Conservation (phyloP, 495 filamentous ascomycete species). For the Ramalina intermedia region DNA sequence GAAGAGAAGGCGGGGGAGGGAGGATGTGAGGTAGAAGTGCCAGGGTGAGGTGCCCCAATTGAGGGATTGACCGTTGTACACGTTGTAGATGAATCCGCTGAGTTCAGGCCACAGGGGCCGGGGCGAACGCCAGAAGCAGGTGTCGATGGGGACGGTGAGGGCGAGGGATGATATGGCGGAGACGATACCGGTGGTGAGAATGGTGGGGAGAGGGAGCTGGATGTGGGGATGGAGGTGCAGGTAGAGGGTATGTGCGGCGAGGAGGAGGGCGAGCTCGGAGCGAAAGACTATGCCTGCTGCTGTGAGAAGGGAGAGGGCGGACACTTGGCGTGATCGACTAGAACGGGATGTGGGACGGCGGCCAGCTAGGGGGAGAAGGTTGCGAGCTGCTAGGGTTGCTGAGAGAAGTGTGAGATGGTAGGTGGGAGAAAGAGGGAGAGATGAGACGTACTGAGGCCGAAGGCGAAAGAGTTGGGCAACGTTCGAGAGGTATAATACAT, state of each 20-base stretch:
- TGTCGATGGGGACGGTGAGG: slow-evolving; percentile 62
- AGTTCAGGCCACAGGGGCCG: slow-evolving; percentile 80
- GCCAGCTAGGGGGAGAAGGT: slow-evolving; percentile 45
- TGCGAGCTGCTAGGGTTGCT: slow-evolving; percentile 58
- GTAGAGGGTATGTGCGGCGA: slow-evolving; percentile 40
- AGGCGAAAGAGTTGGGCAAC: slow-evolving; percentile 93
- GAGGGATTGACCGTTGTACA: slow-evolving; percentile 49
- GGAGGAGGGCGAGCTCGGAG: slow-evolving; percentile 74
- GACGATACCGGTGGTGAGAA: slow-evolving; percentile 53
- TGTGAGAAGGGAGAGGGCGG: slow-evolving; percentile 61
- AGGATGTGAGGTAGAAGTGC: slow-evolving; percentile 72
- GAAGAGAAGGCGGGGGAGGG: slow-evolving; percentile 67
- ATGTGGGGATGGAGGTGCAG: slow-evolving; percentile 42
- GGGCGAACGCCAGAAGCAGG: slow-evolving; percentile 70
- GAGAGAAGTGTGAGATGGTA: neutral
- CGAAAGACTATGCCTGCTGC: slow-evolving; percentile 78
- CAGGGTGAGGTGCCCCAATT: slow-evolving; percentile 80
- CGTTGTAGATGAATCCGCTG: slow-evolving; percentile 82
- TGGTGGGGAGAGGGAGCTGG: slow-evolving; percentile 32
- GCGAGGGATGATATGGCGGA: slow-evolving; percentile 48
- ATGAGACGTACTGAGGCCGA: slow-evolving; percentile 52
- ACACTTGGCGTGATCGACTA: slow-evolving; percentile 27
- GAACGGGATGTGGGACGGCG: slow-evolving; percentile 18
- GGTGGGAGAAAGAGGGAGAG: neutral
- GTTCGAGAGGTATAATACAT: slow-evolving; percentile 88